These are phyloP conservation scores for Trichoderma sp. DNA, from an alignment of 2,329 filamentous ascomycete species.

Conservation along the genomic window DNA sequence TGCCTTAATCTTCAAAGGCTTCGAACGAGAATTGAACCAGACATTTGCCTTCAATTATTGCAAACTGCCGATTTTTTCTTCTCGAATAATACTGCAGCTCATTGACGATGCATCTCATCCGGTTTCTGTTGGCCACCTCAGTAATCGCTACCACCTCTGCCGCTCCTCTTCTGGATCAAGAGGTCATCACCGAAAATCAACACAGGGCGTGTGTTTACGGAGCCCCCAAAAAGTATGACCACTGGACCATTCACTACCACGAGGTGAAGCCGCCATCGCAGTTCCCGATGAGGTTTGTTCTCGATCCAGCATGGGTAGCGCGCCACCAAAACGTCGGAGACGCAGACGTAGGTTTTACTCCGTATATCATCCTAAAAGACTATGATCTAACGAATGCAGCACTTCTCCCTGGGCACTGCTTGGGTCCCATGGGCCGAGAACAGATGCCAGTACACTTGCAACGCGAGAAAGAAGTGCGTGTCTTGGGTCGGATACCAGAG, in stretches of 20 bases:
- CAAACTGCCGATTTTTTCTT: not conserved
- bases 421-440: constrained; percentile 16
- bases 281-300: not conserved
- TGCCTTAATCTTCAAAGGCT: not conserved
- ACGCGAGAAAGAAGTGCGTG: constrained; percentile 16
- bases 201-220: constrained; percentile 10
- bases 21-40: not conserved
- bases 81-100: not conserved
- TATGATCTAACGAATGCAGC: not conserved
- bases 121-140: not conserved
- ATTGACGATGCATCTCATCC: not conserved
- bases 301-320: constrained; percentile 18
- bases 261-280: not conserved
- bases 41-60: not conserved
- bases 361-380: not conserved
- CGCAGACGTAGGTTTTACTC: not conserved
- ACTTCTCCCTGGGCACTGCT: constrained; percentile 2
- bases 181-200: not conserved
- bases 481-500: constrained; percentile 21
- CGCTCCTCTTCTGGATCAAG: not conserved
- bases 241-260: constrained; percentile 17
- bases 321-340: constrained; percentile 4
- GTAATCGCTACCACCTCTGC: not conserved
- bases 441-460: constrained; percentile 23
- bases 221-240: not conserved